Evolutionary conservation across 169 alveolate species (phyloP), one percentile per base, ranked within the genome.

Genomic region (Plasmodium malariae): DNA sequence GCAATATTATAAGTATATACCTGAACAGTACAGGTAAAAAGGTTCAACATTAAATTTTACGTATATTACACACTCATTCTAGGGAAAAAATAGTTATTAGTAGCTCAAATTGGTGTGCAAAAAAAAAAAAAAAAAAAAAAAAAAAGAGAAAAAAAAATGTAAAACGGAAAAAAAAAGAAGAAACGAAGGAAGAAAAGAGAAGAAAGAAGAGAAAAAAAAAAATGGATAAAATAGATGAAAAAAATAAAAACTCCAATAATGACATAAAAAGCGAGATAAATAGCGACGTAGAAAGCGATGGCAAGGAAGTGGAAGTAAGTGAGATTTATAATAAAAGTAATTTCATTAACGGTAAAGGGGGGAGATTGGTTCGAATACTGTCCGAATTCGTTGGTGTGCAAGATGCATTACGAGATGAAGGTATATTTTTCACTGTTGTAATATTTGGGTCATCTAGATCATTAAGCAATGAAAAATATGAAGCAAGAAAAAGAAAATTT

Each of bases 401-500:
- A 60, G 93, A 91, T 36, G 67, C 93, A n/a, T 60, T 93, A 70
- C 43, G 91, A 59, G 55, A 65, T 49, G 87, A 88, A 57, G 87
- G 87, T 7, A 91, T 93, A 32, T 87, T 88, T 80, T 91, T 85
- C 72, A 87, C 94, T 12, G 57, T 93, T 30, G 80, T 90, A 21
- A 63, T 93, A 48, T 93, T 93, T 45, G 95, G 95, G 9, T 91
- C 95, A 0, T 88, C 95, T 19, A 74, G 95, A 26, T 43, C 93
- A 9, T 43, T 87, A 67, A 70, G 89, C 54, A 55, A 68, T 11
- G 88, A 89, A 34, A 28, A 68, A 57, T 93, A 92, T 78, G 78
- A 86, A 43, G 17, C 55, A 28, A 45, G 55, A 36, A 68, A 65
- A 68, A 88, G 32, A 59, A 55, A 43, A 55, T 30, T 21, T n/a